Evolutionary conservation across 306 rosid genomes (phyloP), one percentile per base, ranked within the genome.

Genomic region (Vigna nakashimae): DNA sequence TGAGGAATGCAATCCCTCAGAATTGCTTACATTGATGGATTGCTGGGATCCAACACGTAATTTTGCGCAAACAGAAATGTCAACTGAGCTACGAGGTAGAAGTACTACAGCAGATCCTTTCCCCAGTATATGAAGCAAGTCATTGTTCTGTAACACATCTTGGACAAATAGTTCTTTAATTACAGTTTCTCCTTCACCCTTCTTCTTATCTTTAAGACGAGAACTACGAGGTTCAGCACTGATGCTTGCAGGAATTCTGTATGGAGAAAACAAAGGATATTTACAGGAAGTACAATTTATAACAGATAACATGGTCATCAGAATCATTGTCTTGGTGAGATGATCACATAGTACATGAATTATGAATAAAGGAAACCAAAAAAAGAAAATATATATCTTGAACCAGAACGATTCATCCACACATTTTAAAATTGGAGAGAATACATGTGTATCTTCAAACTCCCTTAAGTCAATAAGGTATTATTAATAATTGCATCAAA

Each of bases 121-220:
- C 64, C 99, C 94, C 36, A 96, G 92, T 71, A 51, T 68, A 67
- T 90, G 92, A 84, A 96, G 98, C 83, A 96, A 76, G 71, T 88
- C 86, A 81, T 96, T 93, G 82, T 91, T 96, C 83, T 80, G 89
- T 57, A 87, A 68, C 24, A 93, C 89, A 60, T 88, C 84, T 73
- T 86, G 97, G 64, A 89, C 98, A 84, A 96, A 96, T 64, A 88
- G 79, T 85, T 93, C 96, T 84, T 96, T 96, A 65, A 96, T 89
- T 74, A 96, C 89, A 26, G 91, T 79, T 55, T 91, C 99, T 69
- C 99, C 98, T 93, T 96, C 99, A 72, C 96, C 86, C 84, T 80
- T 96, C 78, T 79, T 96, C 88, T 90, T 96, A 79, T 92, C 96
- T 84, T 93, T 96, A 73, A 96, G 93, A 65, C 98, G 89, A 76